phyloP scores from a whole-genome alignment of 352 stramenopile species.

The Plasmopara viticola region DNA sequence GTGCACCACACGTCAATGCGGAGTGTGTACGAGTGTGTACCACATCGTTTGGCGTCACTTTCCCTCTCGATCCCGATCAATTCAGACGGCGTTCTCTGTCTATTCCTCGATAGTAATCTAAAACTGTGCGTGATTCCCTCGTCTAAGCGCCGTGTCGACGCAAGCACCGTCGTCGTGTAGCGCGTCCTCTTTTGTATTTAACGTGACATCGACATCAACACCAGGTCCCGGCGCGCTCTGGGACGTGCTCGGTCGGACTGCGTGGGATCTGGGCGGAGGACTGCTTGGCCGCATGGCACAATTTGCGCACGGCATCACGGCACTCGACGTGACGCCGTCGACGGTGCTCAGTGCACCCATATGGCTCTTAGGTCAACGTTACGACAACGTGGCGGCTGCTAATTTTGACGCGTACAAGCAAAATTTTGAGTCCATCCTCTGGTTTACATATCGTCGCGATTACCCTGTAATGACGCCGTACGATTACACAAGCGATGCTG shows the following conservation, averaged over 20 bases:
- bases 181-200: constrained; percentile 3
- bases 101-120: constrained; percentile 14
- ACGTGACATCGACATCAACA: constrained; percentile 11
- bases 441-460: constrained; percentile 88
- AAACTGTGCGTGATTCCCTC: constrained; percentile 5
- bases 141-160: not conserved
- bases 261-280: constrained; percentile 37
- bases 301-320: constrained; percentile 77
- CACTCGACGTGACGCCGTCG: constrained; percentile 44
- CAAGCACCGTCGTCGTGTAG: constrained; percentile 10
- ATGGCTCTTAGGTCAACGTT: constrained; percentile 40
- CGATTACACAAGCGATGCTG: constrained; percentile 86
- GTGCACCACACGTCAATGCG: constrained; percentile 3
- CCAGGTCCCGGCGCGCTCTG: constrained; percentile 15
- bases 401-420: constrained; percentile 49
- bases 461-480: constrained; percentile 86
- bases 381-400: constrained; percentile 24
- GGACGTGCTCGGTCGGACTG: constrained; percentile 20
- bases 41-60: not conserved
- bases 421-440: constrained; percentile 65
- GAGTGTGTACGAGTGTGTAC: not conserved
- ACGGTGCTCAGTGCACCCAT: constrained; percentile 34
- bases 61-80: not conserved
- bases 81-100: constrained; percentile 7
- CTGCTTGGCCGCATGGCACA: constrained; percentile 63